Percentiles rank a stretch among this genome's conserved stretches.
These are phyloP conservation scores for Penicillium psychrosexuale DNA, from an alignment of 2,329 filamentous ascomycete species.

Conservation along the genomic window DNA sequence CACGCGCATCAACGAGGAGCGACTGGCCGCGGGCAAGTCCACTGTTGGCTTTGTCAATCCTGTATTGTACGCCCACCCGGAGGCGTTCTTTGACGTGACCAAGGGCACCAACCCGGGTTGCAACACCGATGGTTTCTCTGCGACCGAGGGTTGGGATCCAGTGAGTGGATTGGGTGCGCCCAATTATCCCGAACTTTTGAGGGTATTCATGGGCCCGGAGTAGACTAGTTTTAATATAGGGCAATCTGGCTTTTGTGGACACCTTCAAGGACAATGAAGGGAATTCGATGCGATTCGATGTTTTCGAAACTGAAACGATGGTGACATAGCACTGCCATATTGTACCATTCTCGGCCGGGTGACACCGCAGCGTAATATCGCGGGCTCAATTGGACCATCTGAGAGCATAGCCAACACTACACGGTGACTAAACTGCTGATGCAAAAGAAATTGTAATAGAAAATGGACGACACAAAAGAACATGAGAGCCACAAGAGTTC, in stretches of 20 bases:
- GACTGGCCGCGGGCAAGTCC: conserved; percentile 49
- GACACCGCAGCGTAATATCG: too few relatives aligned
- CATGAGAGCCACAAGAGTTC: background rate
- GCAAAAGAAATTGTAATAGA: background rate
- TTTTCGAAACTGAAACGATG: background rate
- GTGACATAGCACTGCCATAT: background rate
- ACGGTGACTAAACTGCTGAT: background rate
- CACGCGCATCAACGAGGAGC: conserved; percentile 54
- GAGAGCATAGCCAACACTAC: background rate
- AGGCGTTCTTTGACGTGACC: conserved; percentile 34
- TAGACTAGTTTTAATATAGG: background rate
- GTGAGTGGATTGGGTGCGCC: conserved; percentile 38
- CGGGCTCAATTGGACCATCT: too few relatives aligned
- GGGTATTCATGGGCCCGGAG: conserved; percentile 29
- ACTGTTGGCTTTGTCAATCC: conserved; percentile 56
- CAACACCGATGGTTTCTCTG: conserved; percentile 28
- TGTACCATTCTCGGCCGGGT: background rate
- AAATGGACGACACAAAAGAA: too few relatives aligned
- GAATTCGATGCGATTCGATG: background rate
- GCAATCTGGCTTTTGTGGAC: background rate
- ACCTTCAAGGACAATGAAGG: background rate
- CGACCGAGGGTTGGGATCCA: conserved; percentile 31
- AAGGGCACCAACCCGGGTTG: conserved; percentile 32
- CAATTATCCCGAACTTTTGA: conserved; percentile 32
- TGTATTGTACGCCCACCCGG: conserved; percentile 30